These are phyloP conservation scores for Geoglossum cookeanum DNA, from an alignment of 2,329 filamentous ascomycete species.

Conservation along the genomic window DNA sequence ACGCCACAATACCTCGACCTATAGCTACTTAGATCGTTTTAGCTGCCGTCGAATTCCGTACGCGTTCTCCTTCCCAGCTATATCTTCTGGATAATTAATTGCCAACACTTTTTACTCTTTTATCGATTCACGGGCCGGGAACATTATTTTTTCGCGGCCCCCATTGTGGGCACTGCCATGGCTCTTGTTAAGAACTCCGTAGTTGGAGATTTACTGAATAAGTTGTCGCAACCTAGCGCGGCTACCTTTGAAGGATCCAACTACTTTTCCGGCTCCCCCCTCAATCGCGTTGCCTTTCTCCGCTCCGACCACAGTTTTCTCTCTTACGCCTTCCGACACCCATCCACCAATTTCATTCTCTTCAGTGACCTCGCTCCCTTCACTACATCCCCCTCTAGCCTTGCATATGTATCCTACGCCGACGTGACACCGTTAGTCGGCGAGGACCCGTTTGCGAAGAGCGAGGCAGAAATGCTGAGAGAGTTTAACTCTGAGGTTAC, in stretches of 20 bases:
- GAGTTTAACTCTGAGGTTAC: constrained; percentile 53
- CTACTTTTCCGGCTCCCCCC: constrained; percentile 30
- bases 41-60: no score
- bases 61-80: no score
- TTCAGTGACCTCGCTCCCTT: constrained; percentile 65
- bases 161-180: no score
- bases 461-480: constrained; percentile 54
- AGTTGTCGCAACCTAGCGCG: no score
- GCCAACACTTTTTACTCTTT: no score
- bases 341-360: constrained; percentile 52
- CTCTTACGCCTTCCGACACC: constrained; percentile 32
- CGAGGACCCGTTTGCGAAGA: constrained; percentile 45
- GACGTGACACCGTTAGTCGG: constrained; percentile 57
- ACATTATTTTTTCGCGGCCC: no score
- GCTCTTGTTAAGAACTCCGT: no score
- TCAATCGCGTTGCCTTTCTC: constrained; percentile 31
- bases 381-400: constrained; percentile 32
- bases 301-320: constrained; percentile 28
- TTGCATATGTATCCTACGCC: constrained; percentile 48
- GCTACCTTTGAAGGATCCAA: constrained; percentile 24
- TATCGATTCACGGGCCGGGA: no score
- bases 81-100: no score
- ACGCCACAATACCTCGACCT: no score
- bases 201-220: no score
- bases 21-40: no score